These are phyloP conservation scores for Boletellus deceptivus DNA, from an alignment of 1,284 basidiomycete genomes.

Conservation along the genomic window DNA sequence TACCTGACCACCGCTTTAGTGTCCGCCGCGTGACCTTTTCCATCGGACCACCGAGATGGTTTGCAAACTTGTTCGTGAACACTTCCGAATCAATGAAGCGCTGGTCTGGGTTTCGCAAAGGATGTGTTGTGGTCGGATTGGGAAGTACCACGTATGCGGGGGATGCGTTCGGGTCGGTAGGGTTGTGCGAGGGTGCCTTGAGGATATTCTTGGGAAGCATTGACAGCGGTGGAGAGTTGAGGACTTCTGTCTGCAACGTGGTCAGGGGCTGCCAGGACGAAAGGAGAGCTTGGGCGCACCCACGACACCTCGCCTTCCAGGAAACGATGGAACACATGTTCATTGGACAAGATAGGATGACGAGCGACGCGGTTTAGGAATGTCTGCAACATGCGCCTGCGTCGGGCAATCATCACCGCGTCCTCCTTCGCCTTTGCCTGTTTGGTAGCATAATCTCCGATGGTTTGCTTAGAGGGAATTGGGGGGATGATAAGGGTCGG, in stretches of 20 bases:
- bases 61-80: constrained; percentile 95
- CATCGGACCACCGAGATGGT: constrained; percentile 88
- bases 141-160: constrained; percentile 84
- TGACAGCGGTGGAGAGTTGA: constrained; percentile 89
- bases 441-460: constrained; percentile 97
- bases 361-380: constrained; percentile 88
- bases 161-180: constrained; percentile 75
- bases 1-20: constrained; percentile 92
- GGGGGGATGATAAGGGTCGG: constrained; percentile 97
- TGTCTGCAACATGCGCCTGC: constrained; percentile 93
- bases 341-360: constrained; percentile 92
- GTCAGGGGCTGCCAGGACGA: constrained; percentile 4
- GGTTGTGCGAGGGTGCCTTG: constrained; percentile 93
- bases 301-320: constrained; percentile 94
- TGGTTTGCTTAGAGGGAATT: constrained; percentile 94
- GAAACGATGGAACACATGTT: constrained; percentile 94
- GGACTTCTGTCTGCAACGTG: constrained; percentile 71
- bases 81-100: constrained; percentile 95
- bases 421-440: constrained; percentile 98
- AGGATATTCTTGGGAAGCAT: constrained; percentile 93
- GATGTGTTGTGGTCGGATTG: constrained; percentile 83
- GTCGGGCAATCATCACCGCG: constrained; percentile 84
- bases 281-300: constrained; percentile 47
- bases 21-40: constrained; percentile 93
- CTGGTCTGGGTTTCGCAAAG: constrained; percentile 85